These are phyloP conservation scores for Euryodendron excelsum DNA, from an alignment of 148 eudicot species.

Conservation along the genomic window DNA sequence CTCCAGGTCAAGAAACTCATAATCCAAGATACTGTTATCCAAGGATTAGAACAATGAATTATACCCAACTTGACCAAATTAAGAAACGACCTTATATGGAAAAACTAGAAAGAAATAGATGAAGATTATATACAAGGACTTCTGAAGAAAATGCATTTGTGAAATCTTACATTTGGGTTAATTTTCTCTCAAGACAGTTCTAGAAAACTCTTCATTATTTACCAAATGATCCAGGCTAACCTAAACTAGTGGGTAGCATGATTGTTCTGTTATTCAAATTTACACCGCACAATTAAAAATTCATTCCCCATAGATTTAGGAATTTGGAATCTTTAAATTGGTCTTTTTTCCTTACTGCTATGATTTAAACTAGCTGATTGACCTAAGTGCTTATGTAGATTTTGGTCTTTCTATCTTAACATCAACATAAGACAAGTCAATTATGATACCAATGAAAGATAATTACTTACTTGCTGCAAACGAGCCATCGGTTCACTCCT, in stretches of 20 bases:
- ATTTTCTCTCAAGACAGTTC: neutral
- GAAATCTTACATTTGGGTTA: neutral
- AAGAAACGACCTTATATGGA: neutral
- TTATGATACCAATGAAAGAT: neutral
- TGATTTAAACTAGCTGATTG: neutral
- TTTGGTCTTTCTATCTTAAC: neutral
- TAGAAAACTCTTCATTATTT: neutral
- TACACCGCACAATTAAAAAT: neutral
- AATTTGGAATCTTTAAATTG: neutral
- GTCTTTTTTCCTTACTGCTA: neutral
- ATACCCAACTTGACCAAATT: neutral
- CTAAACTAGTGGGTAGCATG: neutral
- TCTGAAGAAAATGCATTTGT: neutral
- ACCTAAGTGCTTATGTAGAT: neutral
- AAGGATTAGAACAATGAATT: neutral
- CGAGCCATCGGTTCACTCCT: slow-evolving; percentile 30
- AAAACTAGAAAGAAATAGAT: neutral
- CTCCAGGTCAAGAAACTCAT: slow-evolving; percentile 30
- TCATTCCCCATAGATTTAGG: neutral
- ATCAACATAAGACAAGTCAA: neutral
- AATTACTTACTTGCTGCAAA: slow-evolving; percentile 32
- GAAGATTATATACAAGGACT: too few relatives aligned
- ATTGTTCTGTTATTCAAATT: neutral
- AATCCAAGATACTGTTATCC: slow-evolving; percentile 24
- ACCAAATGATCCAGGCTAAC: neutral